Evolutionary conservation across 2,329 filamentous ascomycete genomes (phyloP), one percentile per base, ranked within the genome.

Genomic region (Xylaria sp.): DNA sequence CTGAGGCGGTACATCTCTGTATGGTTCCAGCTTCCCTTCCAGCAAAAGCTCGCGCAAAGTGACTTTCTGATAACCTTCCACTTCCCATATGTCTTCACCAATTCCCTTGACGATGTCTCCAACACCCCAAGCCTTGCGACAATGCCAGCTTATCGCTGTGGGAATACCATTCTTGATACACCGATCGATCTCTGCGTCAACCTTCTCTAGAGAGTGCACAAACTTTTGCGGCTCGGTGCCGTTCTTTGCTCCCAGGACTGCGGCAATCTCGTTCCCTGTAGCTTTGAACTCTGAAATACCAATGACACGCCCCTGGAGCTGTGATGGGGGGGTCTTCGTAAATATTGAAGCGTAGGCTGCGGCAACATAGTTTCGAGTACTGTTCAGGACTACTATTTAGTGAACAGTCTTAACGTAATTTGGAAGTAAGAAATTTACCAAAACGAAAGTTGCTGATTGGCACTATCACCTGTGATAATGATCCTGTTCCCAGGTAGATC

Each of bases 321-420:
- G 53, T 1, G 68, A 46, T 1, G 73, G 65, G 6, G 75, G 72
- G 0, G 70, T 77, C 2, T 20, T 59, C 0, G 75, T 67, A n/a
- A 78, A 78, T 34, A 78, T 74, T 2, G 73, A 73, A 4, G 70
- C 72, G 39, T 78, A 77, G 0, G 72, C 76, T 10, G 71, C 72
- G 4, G 74, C 75, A 0, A 78, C 76, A 18, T 76, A 77, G 15
- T 72, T 63, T n/a, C 74, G 70, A 2, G 75, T 75, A 36, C 76
- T 77, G 28, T 58, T 50, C 12, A 7, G 10, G 4, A 20, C 23
- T 43, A 1, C 20, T 32, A 12, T 13, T 63, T 15, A 61, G 57
- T 32, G 43, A 7, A 34, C 2, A 18, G 4, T 7, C 18, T 4
- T 8, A n/a, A 45, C 7, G 13, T 28, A n/a, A 30, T 10, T 4